phyloP scores from a whole-genome alignment of 345 rosid species.

The Moricandia moricandioides region DNA sequence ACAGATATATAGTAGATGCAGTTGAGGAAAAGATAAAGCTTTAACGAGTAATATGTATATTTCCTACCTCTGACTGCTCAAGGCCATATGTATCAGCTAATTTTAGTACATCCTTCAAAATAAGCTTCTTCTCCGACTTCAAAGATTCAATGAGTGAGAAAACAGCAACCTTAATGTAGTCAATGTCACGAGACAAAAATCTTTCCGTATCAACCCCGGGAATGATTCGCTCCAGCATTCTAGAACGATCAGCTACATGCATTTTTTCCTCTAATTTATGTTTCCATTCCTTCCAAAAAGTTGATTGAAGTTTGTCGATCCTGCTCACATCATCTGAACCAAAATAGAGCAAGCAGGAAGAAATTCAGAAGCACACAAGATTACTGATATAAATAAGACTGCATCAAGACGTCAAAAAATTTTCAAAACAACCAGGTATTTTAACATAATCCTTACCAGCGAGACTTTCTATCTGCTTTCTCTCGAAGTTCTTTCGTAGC shows the following conservation, averaged over 20 bases:
- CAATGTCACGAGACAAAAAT: conserved; percentile 71
- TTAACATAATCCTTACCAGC: conserved; percentile 49
- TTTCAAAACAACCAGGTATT: background rate
- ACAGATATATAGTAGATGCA: conserved; percentile 4
- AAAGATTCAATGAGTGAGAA: conserved; percentile 67
- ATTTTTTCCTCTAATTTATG: conserved; percentile 84
- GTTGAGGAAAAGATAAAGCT: background rate
- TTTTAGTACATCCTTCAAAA: conserved; percentile 59
- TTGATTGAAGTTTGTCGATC: conserved; percentile 76
- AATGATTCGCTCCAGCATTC: conserved; percentile 71
- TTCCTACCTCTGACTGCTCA: conserved; percentile 61
- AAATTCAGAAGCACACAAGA: conserved; percentile 1
- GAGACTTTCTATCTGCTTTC: conserved; percentile 56
- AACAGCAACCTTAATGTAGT: conserved; percentile 54
- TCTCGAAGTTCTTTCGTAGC: conserved; percentile 59
- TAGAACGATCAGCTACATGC: conserved; percentile 69
- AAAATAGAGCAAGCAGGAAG: conserved; percentile 22
- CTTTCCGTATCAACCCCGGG: conserved; percentile 85
- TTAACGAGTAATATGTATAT: background rate
- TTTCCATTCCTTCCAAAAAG: conserved; percentile 98
- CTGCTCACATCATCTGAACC: conserved; percentile 69
- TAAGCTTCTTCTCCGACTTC: conserved; percentile 70
- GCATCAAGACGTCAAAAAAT: conserved; percentile 9
- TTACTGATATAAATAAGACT: conserved; percentile 4
- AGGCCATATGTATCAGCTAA: conserved; percentile 65